Evolutionary conservation across 306 rosid genomes (phyloP).

Genomic region (Trifolium subterraneum): DNA sequence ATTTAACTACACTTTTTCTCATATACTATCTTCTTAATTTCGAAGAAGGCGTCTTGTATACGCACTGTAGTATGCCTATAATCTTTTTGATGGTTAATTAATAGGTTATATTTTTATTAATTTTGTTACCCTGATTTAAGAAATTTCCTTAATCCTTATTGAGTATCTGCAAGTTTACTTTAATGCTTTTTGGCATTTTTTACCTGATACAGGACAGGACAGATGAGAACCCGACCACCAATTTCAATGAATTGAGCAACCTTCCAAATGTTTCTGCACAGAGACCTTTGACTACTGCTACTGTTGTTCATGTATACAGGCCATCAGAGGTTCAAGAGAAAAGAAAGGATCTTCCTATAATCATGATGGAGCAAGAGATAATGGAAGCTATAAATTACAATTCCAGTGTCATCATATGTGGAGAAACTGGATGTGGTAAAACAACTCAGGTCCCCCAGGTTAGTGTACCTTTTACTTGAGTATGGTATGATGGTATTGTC

Average conservation of each 20-base stretch:
- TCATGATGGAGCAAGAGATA: constrained; percentile 99
- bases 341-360: constrained; percentile 91
- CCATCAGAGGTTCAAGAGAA: constrained; percentile 71
- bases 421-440: constrained; percentile 99
- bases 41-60: constrained; percentile 27
- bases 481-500: constrained; percentile 32
- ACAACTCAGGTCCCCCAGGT: constrained; percentile 99
- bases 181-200: constrained; percentile 30
- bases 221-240: constrained; percentile 39
- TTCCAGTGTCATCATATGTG: constrained; percentile 84
- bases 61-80: not conserved
- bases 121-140: constrained; percentile 6
- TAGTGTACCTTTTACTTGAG: constrained; percentile 42
- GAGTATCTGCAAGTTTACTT: constrained; percentile 18
- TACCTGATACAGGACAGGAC: constrained; percentile 55
- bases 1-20: not conserved
- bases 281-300: constrained; percentile 52
- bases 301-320: constrained; percentile 79
- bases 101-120: constrained; percentile 10
- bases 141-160: constrained; percentile 2
- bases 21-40: constrained; percentile 5
- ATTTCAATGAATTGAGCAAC: constrained; percentile 40
- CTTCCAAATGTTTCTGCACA: constrained; percentile 39
- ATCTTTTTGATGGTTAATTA: not conserved
- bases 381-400: constrained; percentile 87